Evolutionary conservation across 2,329 filamentous ascomycete species (phyloP), one percentile per base, ranked within the genome.

Genomic region (Coniochaeta sp.): DNA sequence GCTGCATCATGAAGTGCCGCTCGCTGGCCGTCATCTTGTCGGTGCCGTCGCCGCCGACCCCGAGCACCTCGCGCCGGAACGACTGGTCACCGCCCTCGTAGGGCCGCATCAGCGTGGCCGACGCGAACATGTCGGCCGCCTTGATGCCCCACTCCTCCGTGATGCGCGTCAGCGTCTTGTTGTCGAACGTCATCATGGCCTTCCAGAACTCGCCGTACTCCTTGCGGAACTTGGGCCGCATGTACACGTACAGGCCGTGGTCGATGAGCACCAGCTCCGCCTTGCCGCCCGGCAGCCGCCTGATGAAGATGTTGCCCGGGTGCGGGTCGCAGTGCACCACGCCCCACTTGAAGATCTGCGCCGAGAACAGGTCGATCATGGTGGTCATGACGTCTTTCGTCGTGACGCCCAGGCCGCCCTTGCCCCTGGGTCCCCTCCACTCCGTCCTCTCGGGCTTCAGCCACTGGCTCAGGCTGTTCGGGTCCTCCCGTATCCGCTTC

Each of bases 311-410:
- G 76, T 99, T 99, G 31, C 93, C 93, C 1, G 95, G 95, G 70
- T 99, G 95, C 11, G 95, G 95, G 72, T 99, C 95, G 76, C 93
- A 97, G 77, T 99, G 93, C 0, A 98, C 90, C 50, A 90, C 84
- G 14, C 95, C 95, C 90, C 91, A 98, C 65, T 96, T 88, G 79
- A 97, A 99, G 82, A 98, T 98, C 71, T 98, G 93, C 2, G 91
- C 93, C n/a, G 89, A 90, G 78, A 98, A 99, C 36, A 98, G 82
- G 72, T 97, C 93, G 57, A 97, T 85, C 87, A 98, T 97, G 34
- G 91, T 97, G 6, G 89, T 89, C 95, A 98, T 98, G 62, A 97
- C 91, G 62, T 93, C 89, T 69, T 89, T 90, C 33, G 91, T 79
- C 8, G 85, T 87, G 3, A 99, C 78, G 0, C 95, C 95, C 0